Percentiles rank a stretch among this genome's conserved stretches.
phyloP scores from a whole-genome alignment of 176 grass and related monocot genomes.

The Eremochloa ophiuroides region DNA sequence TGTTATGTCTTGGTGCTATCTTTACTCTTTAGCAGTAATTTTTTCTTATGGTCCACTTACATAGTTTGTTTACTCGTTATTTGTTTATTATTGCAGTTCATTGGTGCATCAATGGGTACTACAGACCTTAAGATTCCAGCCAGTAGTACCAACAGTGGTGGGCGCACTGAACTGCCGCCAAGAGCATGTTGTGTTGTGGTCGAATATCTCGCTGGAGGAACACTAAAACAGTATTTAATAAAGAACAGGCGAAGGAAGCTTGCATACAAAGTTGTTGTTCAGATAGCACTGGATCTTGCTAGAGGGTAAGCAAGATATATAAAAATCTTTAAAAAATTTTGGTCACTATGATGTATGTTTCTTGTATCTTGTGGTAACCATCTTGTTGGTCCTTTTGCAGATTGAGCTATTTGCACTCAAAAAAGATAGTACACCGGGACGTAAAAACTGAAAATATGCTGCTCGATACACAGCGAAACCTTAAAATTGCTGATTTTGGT shows the following conservation, averaged over 20 bases:
- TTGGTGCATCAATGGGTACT: slow-evolving; percentile 80
- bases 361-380: not conserved
- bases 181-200: slow-evolving; percentile 73
- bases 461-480: slow-evolving; percentile 47
- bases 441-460: slow-evolving; percentile 95
- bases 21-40: not conserved
- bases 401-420: slow-evolving; percentile 65
- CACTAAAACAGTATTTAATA: slow-evolving; percentile 59
- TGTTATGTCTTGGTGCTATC: not conserved
- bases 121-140: slow-evolving; percentile 53
- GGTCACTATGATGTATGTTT: not conserved
- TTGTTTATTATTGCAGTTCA: slow-evolving; percentile 42
- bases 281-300: slow-evolving; percentile 67
- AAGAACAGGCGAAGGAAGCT: slow-evolving; percentile 60
- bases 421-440: slow-evolving; percentile 67
- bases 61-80: not conserved
- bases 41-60: not conserved
- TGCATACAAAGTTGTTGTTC: slow-evolving; percentile 65
- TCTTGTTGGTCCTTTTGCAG: slow-evolving; percentile 25
- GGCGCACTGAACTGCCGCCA: slow-evolving; percentile 28
- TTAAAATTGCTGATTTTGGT: slow-evolving; percentile 92
- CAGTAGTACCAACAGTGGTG: slow-evolving; percentile 35
- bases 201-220: slow-evolving; percentile 63
- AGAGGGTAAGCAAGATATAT: slow-evolving; percentile 56
- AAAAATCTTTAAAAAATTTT: not conserved